phyloP scores from a whole-genome alignment of 805 yeast species.

The Brettanomyces sp. region DNA sequence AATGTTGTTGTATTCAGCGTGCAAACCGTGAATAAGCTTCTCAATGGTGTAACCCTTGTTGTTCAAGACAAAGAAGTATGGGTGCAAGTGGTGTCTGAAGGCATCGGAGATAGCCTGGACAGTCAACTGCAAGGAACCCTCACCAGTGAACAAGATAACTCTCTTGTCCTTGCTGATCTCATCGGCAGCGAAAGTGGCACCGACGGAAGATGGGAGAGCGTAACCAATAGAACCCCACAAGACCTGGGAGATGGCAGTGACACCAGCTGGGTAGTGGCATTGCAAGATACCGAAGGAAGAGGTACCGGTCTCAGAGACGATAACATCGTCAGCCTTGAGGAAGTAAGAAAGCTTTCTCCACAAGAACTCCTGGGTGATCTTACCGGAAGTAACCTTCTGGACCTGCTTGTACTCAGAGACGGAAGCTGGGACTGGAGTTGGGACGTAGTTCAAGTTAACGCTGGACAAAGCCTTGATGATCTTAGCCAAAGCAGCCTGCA shows the following conservation, averaged over 20 bases:
- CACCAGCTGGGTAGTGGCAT: constrained; percentile 52
- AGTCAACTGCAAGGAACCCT: constrained; percentile 67
- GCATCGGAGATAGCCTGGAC: constrained; percentile 66
- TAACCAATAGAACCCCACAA: constrained; percentile 72
- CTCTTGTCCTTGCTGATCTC: constrained; percentile 53
- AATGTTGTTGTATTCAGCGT: constrained; percentile 55
- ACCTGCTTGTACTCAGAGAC: constrained; percentile 28
- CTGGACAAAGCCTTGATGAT: constrained; percentile 29
- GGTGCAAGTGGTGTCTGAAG: constrained; percentile 57
- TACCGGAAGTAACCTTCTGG: constrained; percentile 34
- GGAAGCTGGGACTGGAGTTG: constrained; percentile 46
- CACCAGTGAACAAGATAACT: constrained; percentile 63
- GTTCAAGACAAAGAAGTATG: constrained; percentile 61
- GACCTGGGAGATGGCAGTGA: constrained; percentile 63
- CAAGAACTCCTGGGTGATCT: constrained; percentile 54
- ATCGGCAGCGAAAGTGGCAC: constrained; percentile 64
- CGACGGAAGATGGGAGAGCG: constrained; percentile 58
- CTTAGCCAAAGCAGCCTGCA: constrained; percentile 46
- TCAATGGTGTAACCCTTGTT: constrained; percentile 72
- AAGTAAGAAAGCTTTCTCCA: constrained; percentile 59
- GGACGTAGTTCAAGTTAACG: constrained; percentile 30
- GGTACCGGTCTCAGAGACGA: constrained; percentile 68
- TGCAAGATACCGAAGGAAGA: constrained; percentile 65
- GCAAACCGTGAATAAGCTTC: constrained; percentile 62
- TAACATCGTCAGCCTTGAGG: constrained; percentile 57